These are phyloP conservation scores for Thraustochytrium sp. DNA, from an alignment of 352 stramenopile species.

Conservation along the genomic window DNA sequence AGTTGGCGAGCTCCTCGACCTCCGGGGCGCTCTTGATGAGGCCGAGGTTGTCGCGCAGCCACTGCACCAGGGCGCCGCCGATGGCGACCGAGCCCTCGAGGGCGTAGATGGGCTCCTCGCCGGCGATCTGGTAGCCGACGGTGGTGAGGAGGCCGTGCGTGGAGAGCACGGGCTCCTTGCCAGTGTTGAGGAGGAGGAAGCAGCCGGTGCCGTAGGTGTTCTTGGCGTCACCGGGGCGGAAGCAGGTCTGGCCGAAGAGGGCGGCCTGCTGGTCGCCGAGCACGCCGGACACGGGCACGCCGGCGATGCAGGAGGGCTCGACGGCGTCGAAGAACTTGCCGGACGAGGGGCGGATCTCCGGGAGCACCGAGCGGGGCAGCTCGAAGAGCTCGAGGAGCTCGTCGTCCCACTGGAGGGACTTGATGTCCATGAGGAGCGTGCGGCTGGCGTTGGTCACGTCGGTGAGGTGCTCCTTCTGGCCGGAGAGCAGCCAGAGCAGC, in stretches of 20 bases:
- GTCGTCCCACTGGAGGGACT: slow-evolving; percentile 50
- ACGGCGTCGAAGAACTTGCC: slow-evolving; percentile 62
- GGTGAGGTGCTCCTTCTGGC: slow-evolving; percentile 76
- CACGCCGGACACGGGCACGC: slow-evolving; percentile 82
- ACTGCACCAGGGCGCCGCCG: slow-evolving; percentile 92
- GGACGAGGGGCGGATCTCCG: slow-evolving; percentile 81
- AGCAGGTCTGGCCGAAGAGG: slow-evolving; percentile 94
- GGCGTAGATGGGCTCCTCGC: slow-evolving; percentile 77
- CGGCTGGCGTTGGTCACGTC: slow-evolving; percentile 96
- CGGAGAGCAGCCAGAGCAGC: slow-evolving; percentile 87
- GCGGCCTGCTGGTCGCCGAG: slow-evolving; percentile 94
- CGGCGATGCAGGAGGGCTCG: slow-evolving; percentile 60
- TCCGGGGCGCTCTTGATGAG: slow-evolving; percentile 81
- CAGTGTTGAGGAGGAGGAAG: slow-evolving; percentile 99
- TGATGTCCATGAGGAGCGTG: slow-evolving; percentile 71
- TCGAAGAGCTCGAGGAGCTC: slow-evolving; percentile 68
- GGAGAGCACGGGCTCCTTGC: slow-evolving; percentile 69
- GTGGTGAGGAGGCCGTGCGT: slow-evolving; percentile 93
- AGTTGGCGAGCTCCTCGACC: slow-evolving; percentile 63
- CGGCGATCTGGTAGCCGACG: slow-evolving; percentile 74
- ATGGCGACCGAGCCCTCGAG: slow-evolving; percentile 94
- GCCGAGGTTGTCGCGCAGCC: slow-evolving; percentile 94
- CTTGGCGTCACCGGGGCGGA: slow-evolving; percentile 83
- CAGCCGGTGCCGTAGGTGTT: slow-evolving; percentile 98
- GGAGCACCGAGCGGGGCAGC: slow-evolving; percentile 76